phyloP scores from a whole-genome alignment of 805 yeast species.

The Pichia gijzeniarum region DNA sequence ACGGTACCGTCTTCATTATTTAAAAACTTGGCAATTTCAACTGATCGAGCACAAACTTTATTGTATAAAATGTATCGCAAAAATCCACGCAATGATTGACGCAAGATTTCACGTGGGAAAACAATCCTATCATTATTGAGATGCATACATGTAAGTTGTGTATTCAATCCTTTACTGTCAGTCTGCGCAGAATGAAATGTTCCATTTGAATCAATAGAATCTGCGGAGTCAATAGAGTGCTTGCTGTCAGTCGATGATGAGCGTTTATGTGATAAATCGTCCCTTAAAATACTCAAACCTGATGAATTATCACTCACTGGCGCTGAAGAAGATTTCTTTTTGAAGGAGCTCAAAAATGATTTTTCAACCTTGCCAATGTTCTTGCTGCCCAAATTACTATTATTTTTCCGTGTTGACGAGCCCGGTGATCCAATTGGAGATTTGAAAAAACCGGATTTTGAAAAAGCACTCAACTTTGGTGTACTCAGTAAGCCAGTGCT shows the following conservation, averaged over 20 bases:
- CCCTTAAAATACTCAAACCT: constrained; percentile 15
- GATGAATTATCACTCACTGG: constrained; percentile 6
- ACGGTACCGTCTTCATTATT: constrained; percentile 29
- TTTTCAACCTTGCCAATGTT: constrained; percentile 5
- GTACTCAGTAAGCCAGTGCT: constrained; percentile 3
- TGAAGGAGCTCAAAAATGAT: constrained; percentile 7
- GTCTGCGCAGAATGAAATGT: constrained; percentile 5
- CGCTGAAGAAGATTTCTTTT: constrained; percentile 2
- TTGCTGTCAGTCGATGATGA: background rate
- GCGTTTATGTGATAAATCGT: background rate
- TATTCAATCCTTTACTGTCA: background rate
- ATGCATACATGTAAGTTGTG: background rate
- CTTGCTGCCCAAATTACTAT: background rate
- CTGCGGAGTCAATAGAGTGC: background rate
- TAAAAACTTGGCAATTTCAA: constrained; percentile 49
- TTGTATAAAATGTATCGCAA: constrained; percentile 46
- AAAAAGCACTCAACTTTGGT: constrained; percentile 2
- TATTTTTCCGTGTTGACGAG: background rate
- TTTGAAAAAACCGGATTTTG: constrained; percentile 4
- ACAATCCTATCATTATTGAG: constrained; percentile 14
- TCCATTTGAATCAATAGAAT: constrained; percentile 2
- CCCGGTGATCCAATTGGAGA: constrained; percentile 6
- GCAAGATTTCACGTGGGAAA: constrained; percentile 65
- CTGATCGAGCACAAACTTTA: constrained; percentile 49
- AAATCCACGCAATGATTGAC: constrained; percentile 75